A percentile compares a stretch with the other conserved stretches of the same genome.
Conservation (phyloP, 352 stramenopile species). For the Phytophthora podocarpi region DNA sequence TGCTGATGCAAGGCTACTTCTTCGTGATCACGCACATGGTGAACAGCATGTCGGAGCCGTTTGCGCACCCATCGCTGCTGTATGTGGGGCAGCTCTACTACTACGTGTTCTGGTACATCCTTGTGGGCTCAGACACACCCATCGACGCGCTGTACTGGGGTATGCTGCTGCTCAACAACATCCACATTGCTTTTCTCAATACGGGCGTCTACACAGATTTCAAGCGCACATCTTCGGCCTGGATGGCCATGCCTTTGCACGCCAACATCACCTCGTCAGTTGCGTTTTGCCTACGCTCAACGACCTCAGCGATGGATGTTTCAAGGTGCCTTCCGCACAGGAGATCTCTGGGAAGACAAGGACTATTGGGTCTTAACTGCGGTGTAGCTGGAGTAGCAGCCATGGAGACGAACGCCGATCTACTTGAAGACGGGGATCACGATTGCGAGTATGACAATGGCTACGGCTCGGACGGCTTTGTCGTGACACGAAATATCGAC, state of each 20-base stretch:
- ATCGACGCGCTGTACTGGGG: constrained; percentile 85
- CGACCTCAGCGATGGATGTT: constrained; percentile 30
- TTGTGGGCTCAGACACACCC: constrained; percentile 79
- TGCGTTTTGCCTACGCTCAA: constrained; percentile 66
- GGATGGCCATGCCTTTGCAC: constrained; percentile 48
- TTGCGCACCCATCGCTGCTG: constrained; percentile 80
- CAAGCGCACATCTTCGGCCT: constrained; percentile 61
- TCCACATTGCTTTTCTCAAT: constrained; percentile 89
- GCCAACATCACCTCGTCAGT: constrained; percentile 57
- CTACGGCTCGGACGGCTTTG: constrained; percentile 29
- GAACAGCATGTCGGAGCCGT: constrained; percentile 83
- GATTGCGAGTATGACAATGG: constrained; percentile 17
- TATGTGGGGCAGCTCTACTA: constrained; percentile 89
- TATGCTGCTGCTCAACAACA: constrained; percentile 85
- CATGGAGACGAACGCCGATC: constrained; percentile 23
- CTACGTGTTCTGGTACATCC: constrained; percentile 89
- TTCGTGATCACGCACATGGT: constrained; percentile 84
- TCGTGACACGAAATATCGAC: constrained; percentile 25
- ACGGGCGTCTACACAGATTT: constrained; percentile 88
- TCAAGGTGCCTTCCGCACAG: constrained; percentile 29
- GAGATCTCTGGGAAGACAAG: constrained; percentile 4
- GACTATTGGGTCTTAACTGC: constrained; percentile 36
- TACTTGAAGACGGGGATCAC: constrained; percentile 27
- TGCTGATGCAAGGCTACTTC: constrained; percentile 88
- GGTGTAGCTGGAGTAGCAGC: constrained; percentile 37